Evolutionary conservation across 345 rosid species (phyloP), one percentile per base, ranked within the genome.

Genomic region (Heritiera fomes): DNA sequence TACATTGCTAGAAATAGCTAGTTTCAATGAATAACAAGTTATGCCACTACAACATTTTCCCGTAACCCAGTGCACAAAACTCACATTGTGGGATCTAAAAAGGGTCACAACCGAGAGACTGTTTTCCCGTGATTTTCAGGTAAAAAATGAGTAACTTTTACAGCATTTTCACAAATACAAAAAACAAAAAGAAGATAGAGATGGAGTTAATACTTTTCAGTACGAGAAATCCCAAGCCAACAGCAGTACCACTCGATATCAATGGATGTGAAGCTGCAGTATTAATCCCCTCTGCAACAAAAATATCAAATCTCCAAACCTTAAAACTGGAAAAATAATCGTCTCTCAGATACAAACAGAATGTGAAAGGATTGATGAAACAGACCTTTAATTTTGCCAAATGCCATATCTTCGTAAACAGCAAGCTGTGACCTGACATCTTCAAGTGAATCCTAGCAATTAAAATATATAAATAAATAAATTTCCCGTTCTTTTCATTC

Each of bases 361-460:
- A 68, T 15, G 8, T 32, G 28, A 38, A 56, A 18, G 38, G 69
- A 56, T 52, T 17, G 13, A 71, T 18, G 75, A 18, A 71, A 80
- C n/a, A 41, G 32, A 93, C 98, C 98, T 90, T 91, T 93, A 68
- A 90, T 76, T 80, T 86, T 92, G 73, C 87, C 89, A 45, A 95
- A 87, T 18, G 84, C 73, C 77, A 86, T 77, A 45, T 81, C 83
- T 81, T 91, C 98, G 28, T 93, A 89, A 68, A 79, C 89, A 59
- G 38, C 82, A 74, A 89, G 84, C 85, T 88, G 85, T n/a, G 91
- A 87, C 80, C 80, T 91, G 13, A 86, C 78, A 52, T 91, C 91
- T 80, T 85, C 61, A 70, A 91, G 65, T 65, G 87, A 87, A 76
- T 87, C 93, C 97, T 95, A 81, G 53, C 20, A 56, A 56, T 58